These are phyloP conservation scores for Candida insectalens DNA, from an alignment of 805 yeast species.

Conservation along the genomic window DNA sequence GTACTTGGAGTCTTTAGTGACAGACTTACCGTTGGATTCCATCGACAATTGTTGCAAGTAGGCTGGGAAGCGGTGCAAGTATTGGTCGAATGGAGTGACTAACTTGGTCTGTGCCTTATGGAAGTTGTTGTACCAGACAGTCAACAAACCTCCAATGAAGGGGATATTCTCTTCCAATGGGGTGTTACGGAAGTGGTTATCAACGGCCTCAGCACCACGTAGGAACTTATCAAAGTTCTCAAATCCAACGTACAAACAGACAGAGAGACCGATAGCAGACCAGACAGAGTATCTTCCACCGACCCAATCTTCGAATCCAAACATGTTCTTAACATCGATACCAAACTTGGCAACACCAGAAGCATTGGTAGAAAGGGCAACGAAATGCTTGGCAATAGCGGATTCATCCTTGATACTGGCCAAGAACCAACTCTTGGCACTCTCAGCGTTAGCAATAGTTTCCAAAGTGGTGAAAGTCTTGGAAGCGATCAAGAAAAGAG, in stretches of 20 bases:
- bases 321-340: slow-evolving; percentile 96
- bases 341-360: slow-evolving; percentile 90
- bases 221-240: slow-evolving; percentile 89
- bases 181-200: slow-evolving; percentile 75
- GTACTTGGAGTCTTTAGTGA: slow-evolving; percentile 83
- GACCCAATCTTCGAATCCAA: slow-evolving; percentile 97
- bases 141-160: slow-evolving; percentile 81
- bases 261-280: slow-evolving; percentile 97
- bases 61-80: slow-evolving; percentile 98
- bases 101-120: slow-evolving; percentile 96
- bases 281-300: slow-evolving; percentile 99
- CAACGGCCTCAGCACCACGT: slow-evolving; percentile 97
- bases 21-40: slow-evolving; percentile 99
- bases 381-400: slow-evolving; percentile 94
- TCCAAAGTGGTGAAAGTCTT: slow-evolving; percentile 99
- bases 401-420: slow-evolving; percentile 41
- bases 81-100: slow-evolving; percentile 98
- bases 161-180: slow-evolving; percentile 92
- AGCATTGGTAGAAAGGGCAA: slow-evolving; percentile 91
- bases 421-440: slow-evolving; percentile 94
- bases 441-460: slow-evolving; percentile 90
- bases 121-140: slow-evolving; percentile 98
- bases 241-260: slow-evolving; percentile 89
- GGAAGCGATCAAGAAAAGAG: slow-evolving; percentile 86
- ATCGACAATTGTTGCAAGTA: slow-evolving; percentile 96